Conservation (phyloP, 108 stramenopile species). For the Fragilaria crotonensis region DNA sequence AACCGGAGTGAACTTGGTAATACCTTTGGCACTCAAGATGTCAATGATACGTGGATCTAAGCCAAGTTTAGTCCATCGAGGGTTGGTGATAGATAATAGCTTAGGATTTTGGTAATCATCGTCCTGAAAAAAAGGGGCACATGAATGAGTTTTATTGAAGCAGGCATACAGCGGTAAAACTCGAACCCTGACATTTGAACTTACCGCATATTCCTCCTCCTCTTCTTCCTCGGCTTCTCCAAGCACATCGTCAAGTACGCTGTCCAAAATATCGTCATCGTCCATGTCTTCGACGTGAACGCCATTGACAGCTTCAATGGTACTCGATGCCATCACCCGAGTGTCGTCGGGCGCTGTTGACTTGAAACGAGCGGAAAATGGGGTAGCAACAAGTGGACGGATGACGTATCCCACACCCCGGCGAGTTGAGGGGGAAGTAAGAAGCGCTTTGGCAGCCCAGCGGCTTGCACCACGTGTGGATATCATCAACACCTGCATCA, state of each 20-base stretch:
- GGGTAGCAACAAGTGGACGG: not conserved
- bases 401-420: not conserved
- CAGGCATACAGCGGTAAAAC: no score
- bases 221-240: conserved; percentile 6
- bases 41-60: conserved; percentile 66
- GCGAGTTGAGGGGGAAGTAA: not conserved
- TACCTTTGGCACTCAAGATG: conserved; percentile 76
- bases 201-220: no score
- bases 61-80: conserved; percentile 66
- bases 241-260: not conserved
- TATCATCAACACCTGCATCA: not conserved
- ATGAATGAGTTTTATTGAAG: no score
- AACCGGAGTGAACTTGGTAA: conserved; percentile 80
- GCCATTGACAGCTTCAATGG: no score
- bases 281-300: no score
- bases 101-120: conserved; percentile 55
- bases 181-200: no score
- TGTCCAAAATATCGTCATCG: no score
- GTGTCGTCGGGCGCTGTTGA: not conserved
- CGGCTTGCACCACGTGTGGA: not conserved
- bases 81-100: conserved; percentile 73
- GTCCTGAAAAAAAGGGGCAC: no score
- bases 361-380: not conserved
- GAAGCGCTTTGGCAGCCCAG: not conserved
- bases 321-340: no score